Base-by-base conservation (phyloP, 805 yeast species). In the Saturnispora dispora region DNA sequence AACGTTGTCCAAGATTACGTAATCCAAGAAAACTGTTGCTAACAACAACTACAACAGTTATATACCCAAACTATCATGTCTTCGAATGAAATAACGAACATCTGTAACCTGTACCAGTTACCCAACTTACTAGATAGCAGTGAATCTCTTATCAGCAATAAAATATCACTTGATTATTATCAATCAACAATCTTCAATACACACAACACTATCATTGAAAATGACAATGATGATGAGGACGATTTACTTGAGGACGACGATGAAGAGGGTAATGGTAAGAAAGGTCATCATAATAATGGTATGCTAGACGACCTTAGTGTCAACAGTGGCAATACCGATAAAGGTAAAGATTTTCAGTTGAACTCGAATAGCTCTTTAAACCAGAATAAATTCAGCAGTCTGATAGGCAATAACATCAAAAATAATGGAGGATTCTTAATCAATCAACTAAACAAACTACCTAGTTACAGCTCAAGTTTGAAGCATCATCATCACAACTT, bases 341-440 rank as follows among this genome's bases (percentile, higher is more conserved):
- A 35, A 7, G 15, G 22, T 18, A 37, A 37, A 3, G 22, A 20
- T 20, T 11, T 37, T 37, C 41, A 37, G 17, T 10, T 43, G 35
- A 43, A 27, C 11, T 43, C 46, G 9, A 18, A 10, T 5, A 11
- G 2, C 15, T 18, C 22, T 1, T 10, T 35, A 20, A 37, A 37
- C 17, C 22, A 37, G 22, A 37, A 37, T 18, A 37, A 37, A 18
- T 18, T 18, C 5, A 37, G 18, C 22, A 37, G 23, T 18, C 18
- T 67, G 3, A 59, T 67, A 7, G 72, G 71, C 10, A 71, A 68
- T 53, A 66, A 69, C 4, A 69, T 69, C n/a, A 49, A 44, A 1
- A 58, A 61, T 43, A 69, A 66, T 51, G 56, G 62, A 3, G 71
- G 71, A 9, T 57, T 69, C 2, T 69, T 66, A 17, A 50, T 67